Evolutionary conservation across 306 rosid species (phyloP).

Genomic region (Carpinus fangiana): DNA sequence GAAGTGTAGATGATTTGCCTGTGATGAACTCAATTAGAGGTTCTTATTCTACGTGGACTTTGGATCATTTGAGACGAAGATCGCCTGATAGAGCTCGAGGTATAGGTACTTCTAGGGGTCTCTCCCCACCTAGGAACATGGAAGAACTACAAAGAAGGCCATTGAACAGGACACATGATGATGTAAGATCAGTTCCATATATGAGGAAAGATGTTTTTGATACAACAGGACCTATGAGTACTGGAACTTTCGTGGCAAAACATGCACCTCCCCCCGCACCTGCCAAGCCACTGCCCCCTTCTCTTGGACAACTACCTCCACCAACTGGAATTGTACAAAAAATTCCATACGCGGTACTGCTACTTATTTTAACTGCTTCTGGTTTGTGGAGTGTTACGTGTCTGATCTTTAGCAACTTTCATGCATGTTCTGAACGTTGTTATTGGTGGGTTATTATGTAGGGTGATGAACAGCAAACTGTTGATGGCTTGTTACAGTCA

Average conservation of each 20-base stretch:
- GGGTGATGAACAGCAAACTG: constrained; percentile 74
- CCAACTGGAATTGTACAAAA: constrained; percentile 48
- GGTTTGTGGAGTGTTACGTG: background rate
- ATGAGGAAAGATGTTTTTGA: constrained; percentile 56
- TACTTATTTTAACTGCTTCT: constrained; percentile 22
- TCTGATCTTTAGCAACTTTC: background rate
- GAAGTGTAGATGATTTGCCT: constrained; percentile 63
- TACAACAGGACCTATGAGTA: constrained; percentile 53
- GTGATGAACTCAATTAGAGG: constrained; percentile 63
- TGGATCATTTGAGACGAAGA: constrained; percentile 62
- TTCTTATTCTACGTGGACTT: constrained; percentile 76
- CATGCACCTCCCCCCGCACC: constrained; percentile 58
- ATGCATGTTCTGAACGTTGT: background rate
- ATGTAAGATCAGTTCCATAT: constrained; percentile 53
- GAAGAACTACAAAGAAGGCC: constrained; percentile 51
- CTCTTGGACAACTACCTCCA: constrained; percentile 63
- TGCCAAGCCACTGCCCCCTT: constrained; percentile 55
- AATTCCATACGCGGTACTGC: constrained; percentile 57
- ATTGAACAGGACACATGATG: constrained; percentile 54
- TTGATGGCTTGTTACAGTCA: constrained; percentile 73
- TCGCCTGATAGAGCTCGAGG: constrained; percentile 48
- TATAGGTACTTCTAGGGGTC: constrained; percentile 37
- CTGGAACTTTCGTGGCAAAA: constrained; percentile 48
- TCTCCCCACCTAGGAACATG: constrained; percentile 39
- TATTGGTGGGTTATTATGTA: constrained; percentile 32